Evolutionary conservation across 2,329 filamentous ascomycete species (phyloP), one percentile per base, ranked within the genome.

Genomic region (Colletotrichum tabaci): DNA sequence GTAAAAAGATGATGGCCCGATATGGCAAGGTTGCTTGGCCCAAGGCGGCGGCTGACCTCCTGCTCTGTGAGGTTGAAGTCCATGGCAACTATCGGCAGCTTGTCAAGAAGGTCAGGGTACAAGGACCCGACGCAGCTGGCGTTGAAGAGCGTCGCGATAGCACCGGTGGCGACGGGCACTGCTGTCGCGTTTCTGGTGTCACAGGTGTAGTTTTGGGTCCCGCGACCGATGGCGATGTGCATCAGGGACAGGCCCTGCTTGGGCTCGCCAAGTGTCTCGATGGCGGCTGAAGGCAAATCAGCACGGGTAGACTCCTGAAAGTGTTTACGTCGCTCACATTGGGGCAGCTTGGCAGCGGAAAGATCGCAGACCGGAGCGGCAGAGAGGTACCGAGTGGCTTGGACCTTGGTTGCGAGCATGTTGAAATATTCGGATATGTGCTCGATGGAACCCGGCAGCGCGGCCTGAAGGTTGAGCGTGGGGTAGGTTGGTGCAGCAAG

Each of bases 131-230:
- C 82, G 83, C 96, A 98, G 76, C 91, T 93, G 71, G 91, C 93
- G 83, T 98, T 95, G 90, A 93, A 98, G 77, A 98, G 93, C 1
- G 90, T 91, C 66, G 96, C 96, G 0, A 94, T 79, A 65, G 96
- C 96, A 74, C 96, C 96, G 61, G 86, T 82, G 21, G 91, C 86
- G 12, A 85, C 86, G 16, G 96, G 95, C 0, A 83, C 83, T 0
- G 90, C 88, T 4, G 88, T 88, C 2, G 88, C 79, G 76, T 92
- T 88, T 73, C 82, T 82, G 65, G 87, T 84, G 70, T 89, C 85
- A 86, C 96, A 98, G 62, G 94, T 97, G 86, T 98, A 98, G 87
- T 98, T 98, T 84, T 98, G 92, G 9, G 93, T 96, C 72, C 96
- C 96, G 55, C 94, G 92, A 77, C 96, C 96, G 73, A 98, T 86